phyloP scores from a whole-genome alignment of 306 rosid genomes.

The Arachis stenosperma region DNA sequence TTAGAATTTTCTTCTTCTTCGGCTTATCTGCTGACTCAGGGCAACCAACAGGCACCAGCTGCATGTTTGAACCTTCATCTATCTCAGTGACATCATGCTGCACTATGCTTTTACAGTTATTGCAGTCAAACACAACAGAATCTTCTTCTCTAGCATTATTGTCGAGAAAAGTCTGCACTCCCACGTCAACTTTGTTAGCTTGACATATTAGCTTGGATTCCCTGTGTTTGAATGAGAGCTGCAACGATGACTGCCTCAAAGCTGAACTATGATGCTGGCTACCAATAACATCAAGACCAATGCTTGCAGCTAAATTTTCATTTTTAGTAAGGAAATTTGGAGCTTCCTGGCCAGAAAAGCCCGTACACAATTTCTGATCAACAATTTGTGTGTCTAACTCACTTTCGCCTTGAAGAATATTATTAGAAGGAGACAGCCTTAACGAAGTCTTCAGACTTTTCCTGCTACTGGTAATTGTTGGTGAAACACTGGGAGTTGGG shows the following conservation, averaged over 20 bases:
- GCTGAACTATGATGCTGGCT: constrained; percentile 54
- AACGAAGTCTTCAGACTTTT: constrained; percentile 86
- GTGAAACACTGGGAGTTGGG: constrained; percentile 73
- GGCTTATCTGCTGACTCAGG: constrained; percentile 60
- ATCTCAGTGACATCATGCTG: constrained; percentile 58
- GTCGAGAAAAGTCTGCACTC: constrained; percentile 56
- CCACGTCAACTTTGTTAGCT: constrained; percentile 64
- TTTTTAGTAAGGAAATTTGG: constrained; percentile 52
- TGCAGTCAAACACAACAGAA: constrained; percentile 50
- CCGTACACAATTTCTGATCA: constrained; percentile 39
- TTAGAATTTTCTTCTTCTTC: constrained; percentile 72
- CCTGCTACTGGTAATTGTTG: constrained; percentile 73
- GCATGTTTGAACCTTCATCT: constrained; percentile 53
- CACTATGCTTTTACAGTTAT: constrained; percentile 59
- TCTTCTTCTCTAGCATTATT: constrained; percentile 50
- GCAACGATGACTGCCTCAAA: constrained; percentile 58
- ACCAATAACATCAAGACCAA: constrained; percentile 78
- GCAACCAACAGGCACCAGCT: constrained; percentile 64
- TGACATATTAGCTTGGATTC: constrained; percentile 52
- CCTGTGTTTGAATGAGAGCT: constrained; percentile 61
- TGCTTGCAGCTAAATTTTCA: constrained; percentile 77
- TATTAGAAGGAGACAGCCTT: constrained; percentile 70
- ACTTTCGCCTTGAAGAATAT: constrained; percentile 44
- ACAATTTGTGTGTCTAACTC: constrained; percentile 39
- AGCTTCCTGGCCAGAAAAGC: constrained; percentile 48